Evolutionary conservation across 179 eudicot species (phyloP), one percentile per base, ranked within the genome.

Genomic region (Amaranthus tricolor): DNA sequence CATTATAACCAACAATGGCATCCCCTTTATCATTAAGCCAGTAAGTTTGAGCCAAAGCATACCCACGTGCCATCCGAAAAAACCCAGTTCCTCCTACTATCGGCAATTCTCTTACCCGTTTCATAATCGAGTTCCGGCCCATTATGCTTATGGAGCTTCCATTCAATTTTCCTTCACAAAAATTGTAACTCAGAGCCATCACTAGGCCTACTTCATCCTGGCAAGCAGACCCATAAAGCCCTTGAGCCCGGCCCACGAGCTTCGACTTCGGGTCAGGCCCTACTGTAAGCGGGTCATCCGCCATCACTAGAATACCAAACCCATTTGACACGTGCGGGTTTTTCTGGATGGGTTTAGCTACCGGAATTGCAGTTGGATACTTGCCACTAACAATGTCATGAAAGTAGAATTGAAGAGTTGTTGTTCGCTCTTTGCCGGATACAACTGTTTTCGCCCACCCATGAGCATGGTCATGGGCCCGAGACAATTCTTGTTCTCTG

Each of bases 211-310:
- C 0, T 16, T 85, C 87, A 5, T 71, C 70, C 51, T 76, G 84
- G 40, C 80, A 80, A 21, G 92, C 89, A 0, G 86, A 81, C 9
- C 87, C 92, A 16, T 86, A 86, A 2, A 88, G 53, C 5, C 90
- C 90, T 51, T 84, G 87, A 15, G 90, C 93, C 49, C 90, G 81
- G 44, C 93, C 93, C 44, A 88, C 82, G 0, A 83, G 69, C 78
- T 86, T 86, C 0, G 92, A 88, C 20, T 66, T 75, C 0, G 85
- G 80, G 44, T 85, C 84, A 6, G 86, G 90, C 16, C 84, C 85
- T 4, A 62, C 62, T 0, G 88, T 88, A 5, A 88, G 77, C 40
- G 84, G 82, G 74, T 88, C 90, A 51, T 88, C 92, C 0, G 84
- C 85, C 88, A 88, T 87, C 54, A 76, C 15, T 2, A 88, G 53